Conservation (phyloP, 2,329 filamentous ascomycete species). For the Fusarium tricinctum region DNA sequence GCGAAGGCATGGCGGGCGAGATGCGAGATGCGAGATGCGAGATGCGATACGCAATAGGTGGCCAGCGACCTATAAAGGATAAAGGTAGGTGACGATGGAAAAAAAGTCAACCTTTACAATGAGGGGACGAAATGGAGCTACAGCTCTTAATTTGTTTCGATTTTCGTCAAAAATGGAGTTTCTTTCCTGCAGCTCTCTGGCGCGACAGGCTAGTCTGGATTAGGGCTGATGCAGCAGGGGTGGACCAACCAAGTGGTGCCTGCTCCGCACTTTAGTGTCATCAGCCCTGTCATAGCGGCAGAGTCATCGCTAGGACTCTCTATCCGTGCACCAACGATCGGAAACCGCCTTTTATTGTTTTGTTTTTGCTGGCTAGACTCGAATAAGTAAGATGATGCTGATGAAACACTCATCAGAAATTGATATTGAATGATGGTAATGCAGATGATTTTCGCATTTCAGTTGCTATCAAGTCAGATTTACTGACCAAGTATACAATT, state of each 20-base stretch:
- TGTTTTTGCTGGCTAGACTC: neutral
- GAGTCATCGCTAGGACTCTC: neutral
- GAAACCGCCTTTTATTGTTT: neutral
- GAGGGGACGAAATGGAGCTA: constrained; percentile 39
- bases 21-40: neutral
- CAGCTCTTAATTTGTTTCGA: constrained; percentile 22
- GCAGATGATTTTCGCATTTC: neutral
- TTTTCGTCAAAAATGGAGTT: constrained; percentile 9
- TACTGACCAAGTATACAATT: neutral
- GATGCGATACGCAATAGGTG: constrained; percentile 12
- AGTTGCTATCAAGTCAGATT: neutral
- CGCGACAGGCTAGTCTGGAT: constrained; percentile 1
- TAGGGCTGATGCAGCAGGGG: neutral
- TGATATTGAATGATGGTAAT: neutral
- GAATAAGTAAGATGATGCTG: neutral
- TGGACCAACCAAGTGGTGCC: constrained; percentile 27
- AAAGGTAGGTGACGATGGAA: constrained; percentile 2
- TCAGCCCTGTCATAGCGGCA: constrained; percentile 24
- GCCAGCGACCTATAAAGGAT: constrained; percentile 18
- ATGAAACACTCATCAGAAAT: neutral
- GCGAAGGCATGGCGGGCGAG: constrained; percentile 48
- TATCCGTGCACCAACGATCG: neutral
- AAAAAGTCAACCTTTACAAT: constrained; percentile 12
- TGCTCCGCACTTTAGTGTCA: constrained; percentile 26
- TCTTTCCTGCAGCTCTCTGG: constrained; percentile 25